phyloP scores from a whole-genome alignment of 176 grass and related monocot species.

The Guadua angustifolia region DNA sequence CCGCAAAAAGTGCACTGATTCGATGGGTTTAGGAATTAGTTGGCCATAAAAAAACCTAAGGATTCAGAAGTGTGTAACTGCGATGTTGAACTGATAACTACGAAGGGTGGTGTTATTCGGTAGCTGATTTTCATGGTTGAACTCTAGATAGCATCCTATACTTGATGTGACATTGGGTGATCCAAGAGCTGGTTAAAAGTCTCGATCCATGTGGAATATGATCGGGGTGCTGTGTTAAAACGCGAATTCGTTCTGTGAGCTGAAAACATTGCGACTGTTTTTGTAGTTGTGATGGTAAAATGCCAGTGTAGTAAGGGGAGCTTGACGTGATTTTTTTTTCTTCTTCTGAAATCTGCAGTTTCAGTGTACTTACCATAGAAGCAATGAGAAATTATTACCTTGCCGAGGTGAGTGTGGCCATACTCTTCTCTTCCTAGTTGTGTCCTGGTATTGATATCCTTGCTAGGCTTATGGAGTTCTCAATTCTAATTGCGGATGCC shows the following conservation, averaged over 20 bases:
- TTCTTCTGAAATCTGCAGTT: constrained; percentile 58
- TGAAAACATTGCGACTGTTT: neutral
- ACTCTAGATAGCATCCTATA: neutral
- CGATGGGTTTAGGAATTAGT: neutral
- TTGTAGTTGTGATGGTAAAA: neutral
- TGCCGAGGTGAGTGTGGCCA: constrained; percentile 48
- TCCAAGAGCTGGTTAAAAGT: neutral
- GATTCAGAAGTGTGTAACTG: neutral
- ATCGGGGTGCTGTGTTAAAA: neutral
- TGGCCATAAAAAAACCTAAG: neutral
- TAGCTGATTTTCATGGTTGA: neutral
- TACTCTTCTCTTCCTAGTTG: neutral
- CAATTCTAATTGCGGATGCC: neutral
- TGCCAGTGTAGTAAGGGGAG: neutral
- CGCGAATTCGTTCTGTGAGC: neutral
- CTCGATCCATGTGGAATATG: neutral
- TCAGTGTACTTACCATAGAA: constrained; percentile 33
- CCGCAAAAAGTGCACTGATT: neutral
- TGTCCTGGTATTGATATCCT: neutral
- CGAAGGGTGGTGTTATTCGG: neutral
- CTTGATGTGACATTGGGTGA: neutral
- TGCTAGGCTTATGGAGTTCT: neutral
- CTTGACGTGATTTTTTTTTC: neutral
- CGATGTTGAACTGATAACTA: neutral
- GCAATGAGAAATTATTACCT: constrained; percentile 37